Conservation (phyloP, 2,329 filamentous ascomycete species). For the Phaeosphaeria sp. region DNA sequence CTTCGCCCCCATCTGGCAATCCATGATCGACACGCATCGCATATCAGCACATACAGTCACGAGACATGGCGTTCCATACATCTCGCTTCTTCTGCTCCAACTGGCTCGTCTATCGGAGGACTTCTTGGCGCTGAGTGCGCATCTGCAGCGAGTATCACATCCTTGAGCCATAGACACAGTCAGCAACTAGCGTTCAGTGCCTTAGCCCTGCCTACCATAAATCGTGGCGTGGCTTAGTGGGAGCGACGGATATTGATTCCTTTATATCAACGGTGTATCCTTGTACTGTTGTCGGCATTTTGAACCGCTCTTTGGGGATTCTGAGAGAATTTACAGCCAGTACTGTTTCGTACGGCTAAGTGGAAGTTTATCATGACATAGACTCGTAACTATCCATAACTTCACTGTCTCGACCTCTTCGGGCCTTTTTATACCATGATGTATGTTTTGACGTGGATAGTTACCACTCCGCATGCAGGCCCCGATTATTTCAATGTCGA, state of each 20-base stretch:
- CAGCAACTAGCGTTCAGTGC: slow-evolving; percentile 40
- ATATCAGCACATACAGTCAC: neutral
- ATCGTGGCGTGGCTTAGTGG: slow-evolving; percentile 22
- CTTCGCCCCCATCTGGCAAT: slow-evolving; percentile 75
- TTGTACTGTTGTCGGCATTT: slow-evolving; percentile 3
- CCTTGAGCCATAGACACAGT: slow-evolving; percentile 35
- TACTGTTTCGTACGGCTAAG: neutral
- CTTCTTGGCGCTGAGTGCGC: neutral
- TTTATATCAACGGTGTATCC: slow-evolving; percentile 14
- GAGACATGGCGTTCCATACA: neutral
- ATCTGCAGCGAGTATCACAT: slow-evolving; percentile 25
- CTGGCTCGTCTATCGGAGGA: neutral
- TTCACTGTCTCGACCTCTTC: too few relatives aligned
- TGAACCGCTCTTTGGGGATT: neutral
- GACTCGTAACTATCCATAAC: too few relatives aligned
- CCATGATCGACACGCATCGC: slow-evolving; percentile 24
- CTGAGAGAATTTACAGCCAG: neutral
- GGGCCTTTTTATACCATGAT: too few relatives aligned
- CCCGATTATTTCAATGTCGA: too few relatives aligned
- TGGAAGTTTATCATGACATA: too few relatives aligned
- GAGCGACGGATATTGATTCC: slow-evolving; percentile 19
- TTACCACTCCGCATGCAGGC: too few relatives aligned
- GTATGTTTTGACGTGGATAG: too few relatives aligned
- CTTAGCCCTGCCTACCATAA: slow-evolving; percentile 20
- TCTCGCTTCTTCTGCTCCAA: neutral